Percentiles rank a stretch among this genome's conserved stretches.
Conservation (phyloP, 257 asterid species). For the Primulina tabacum region DNA sequence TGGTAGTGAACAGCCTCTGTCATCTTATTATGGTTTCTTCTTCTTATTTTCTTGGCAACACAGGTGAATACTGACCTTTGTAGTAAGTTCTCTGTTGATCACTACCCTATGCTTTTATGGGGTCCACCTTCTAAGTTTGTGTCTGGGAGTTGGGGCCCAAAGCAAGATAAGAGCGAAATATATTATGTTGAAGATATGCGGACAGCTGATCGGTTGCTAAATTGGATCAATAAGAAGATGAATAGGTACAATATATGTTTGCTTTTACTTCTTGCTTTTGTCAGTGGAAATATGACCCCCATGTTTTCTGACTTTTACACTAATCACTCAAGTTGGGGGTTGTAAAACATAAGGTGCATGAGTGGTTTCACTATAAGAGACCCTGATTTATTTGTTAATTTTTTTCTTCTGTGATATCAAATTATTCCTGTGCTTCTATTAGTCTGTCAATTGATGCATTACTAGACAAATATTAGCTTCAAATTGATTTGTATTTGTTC, state of each 20-base stretch:
- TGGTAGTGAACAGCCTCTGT: constrained; percentile 14
- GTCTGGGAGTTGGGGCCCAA: constrained; percentile 66
- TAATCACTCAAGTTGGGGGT: constrained; percentile 3
- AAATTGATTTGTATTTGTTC: not conserved
- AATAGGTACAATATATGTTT: constrained; percentile 46
- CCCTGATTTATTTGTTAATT: not conserved
- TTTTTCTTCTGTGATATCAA: constrained; percentile 1
- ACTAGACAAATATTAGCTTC: constrained; percentile 3
- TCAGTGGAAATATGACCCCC: constrained; percentile 4
- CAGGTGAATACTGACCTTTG: constrained; percentile 83
- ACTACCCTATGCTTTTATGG: constrained; percentile 87
- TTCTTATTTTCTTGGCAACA: constrained; percentile 75
- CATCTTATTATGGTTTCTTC: constrained; percentile 27
- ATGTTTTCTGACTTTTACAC: not conserved
- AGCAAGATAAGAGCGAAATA: constrained; percentile 57
- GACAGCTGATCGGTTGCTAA: constrained; percentile 67
- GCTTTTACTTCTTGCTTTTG: constrained; percentile 11
- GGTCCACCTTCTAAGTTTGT: constrained; percentile 82
- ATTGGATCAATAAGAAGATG: constrained; percentile 76
- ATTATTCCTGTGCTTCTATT: not conserved
- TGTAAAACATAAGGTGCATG: constrained; percentile 19
- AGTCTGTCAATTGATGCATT: constrained; percentile 3
- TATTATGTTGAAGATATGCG: constrained; percentile 49
- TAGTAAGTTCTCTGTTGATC: constrained; percentile 73
- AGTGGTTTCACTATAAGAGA: constrained; percentile 8